Evolutionary conservation across 257 asterid species (phyloP).

Genomic region (Phtheirospermum japonicum): DNA sequence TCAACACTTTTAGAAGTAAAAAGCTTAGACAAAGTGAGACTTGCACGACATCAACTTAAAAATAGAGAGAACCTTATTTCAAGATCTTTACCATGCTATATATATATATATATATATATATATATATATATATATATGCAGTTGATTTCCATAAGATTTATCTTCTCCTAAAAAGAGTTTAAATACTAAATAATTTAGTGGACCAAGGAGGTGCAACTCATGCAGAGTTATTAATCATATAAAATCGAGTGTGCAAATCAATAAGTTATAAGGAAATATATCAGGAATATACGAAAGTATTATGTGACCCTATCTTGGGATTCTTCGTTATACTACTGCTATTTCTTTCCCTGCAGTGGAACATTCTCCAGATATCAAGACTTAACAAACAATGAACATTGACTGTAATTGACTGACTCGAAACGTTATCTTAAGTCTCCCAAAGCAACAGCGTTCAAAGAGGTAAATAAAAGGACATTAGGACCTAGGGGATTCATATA

Average conservation of each 20-base stretch:
- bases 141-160: constrained; percentile 16
- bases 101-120: too few species aligned
- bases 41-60: constrained; percentile 22
- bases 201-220: constrained; percentile 10
- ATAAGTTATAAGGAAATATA: neutral
- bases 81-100: constrained; percentile 19
- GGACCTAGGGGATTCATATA: constrained; percentile 18
- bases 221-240: constrained; percentile 8
- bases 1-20: constrained; percentile 16
- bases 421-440: constrained; percentile 8
- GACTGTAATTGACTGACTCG: constrained; percentile 10
- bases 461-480: constrained; percentile 17
- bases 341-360: constrained; percentile 3
- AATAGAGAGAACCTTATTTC: constrained; percentile 7
- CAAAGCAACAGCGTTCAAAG: constrained; percentile 16
- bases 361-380: constrained; percentile 15
- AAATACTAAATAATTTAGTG: constrained; percentile 4
- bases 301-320: constrained; percentile 1
- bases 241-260: constrained; percentile 23
- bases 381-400: constrained; percentile 11
- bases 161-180: constrained; percentile 5
- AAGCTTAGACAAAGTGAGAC: constrained; percentile 17
- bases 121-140: constrained; percentile 15
- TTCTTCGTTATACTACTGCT: constrained; percentile 3
- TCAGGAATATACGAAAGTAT: neutral